phyloP scores from a whole-genome alignment of 495 filamentous ascomycete genomes.

The Clohesyomyces aquaticus region DNA sequence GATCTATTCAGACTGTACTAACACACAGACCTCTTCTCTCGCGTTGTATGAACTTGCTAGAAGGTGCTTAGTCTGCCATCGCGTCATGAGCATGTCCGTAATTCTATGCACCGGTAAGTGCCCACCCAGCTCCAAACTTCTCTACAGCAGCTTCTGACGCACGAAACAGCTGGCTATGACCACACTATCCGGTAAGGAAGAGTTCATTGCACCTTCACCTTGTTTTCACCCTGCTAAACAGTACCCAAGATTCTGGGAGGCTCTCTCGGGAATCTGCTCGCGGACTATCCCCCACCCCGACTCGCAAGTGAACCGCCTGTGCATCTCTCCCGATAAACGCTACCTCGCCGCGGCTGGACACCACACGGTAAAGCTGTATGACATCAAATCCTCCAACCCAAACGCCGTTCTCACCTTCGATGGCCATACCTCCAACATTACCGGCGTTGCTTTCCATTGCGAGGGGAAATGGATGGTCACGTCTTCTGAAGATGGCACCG shows the following conservation, averaged over 20 bases:
- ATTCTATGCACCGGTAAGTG: conserved; percentile 82
- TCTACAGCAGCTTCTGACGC: conserved; percentile 15
- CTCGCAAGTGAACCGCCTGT: conserved; percentile 96
- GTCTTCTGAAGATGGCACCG: conserved; percentile 92
- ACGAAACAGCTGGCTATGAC: conserved; percentile 83
- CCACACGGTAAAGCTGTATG: conserved; percentile 93
- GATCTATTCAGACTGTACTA: too few species aligned
- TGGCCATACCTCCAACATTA: conserved; percentile 93
- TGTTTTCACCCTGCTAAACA: not conserved
- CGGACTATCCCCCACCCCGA: conserved; percentile 97
- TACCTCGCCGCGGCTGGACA: conserved; percentile 94
- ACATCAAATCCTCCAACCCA: conserved; percentile 94
- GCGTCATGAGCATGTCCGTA: conserved; percentile 67
- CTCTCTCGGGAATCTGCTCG: conserved; percentile 94
- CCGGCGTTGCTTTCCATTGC: conserved; percentile 95
- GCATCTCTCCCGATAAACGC: conserved; percentile 96
- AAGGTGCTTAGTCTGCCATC: not conserved
- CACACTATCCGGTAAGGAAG: conserved; percentile 97
- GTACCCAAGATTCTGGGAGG: conserved; percentile 86
- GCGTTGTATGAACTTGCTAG: not conserved
- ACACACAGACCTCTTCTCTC: not conserved
- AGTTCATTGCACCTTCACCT: not conserved
- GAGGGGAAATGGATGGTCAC: conserved; percentile 99
- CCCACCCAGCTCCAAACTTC: conserved; percentile 30
- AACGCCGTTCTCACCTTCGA: conserved; percentile 91